phyloP scores from a whole-genome alignment of 176 grass and related monocot genomes.

The Rhynchospora pubera region DNA sequence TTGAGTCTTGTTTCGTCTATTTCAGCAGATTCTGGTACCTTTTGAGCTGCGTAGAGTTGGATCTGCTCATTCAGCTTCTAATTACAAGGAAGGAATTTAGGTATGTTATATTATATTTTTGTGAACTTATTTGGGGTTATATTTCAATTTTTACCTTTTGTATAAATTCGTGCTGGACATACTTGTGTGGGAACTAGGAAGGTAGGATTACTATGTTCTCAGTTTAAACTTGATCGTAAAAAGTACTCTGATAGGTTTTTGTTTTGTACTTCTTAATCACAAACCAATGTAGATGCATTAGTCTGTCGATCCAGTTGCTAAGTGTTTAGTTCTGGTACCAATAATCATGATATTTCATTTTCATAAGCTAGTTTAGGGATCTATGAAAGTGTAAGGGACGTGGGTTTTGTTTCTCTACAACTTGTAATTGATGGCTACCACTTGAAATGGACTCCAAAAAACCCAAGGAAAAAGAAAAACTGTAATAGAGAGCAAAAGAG shows the following conservation, averaged over 20 bases:
- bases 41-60: neutral
- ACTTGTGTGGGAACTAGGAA: neutral
- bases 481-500: too few species aligned
- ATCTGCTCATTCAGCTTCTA: constrained; percentile 13
- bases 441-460: too few species aligned
- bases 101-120: neutral
- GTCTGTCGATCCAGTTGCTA: neutral
- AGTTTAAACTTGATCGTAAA: neutral
- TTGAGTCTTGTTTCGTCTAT: neutral
- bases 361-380: too few species aligned
- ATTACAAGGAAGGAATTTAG: neutral
- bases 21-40: neutral
- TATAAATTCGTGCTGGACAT: neutral
- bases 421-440: too few species aligned
- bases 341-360: too few species aligned
- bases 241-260: neutral
- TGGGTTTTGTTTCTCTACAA: too few species aligned
- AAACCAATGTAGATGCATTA: neutral
- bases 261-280: neutral
- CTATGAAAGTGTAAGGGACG: too few species aligned
- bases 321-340: neutral
- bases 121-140: neutral
- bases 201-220: neutral
- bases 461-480: too few species aligned
- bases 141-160: neutral